Base-by-base conservation (phyloP, 2,329 filamentous ascomycete species). In the Knoxdaviesia proteae region DNA sequence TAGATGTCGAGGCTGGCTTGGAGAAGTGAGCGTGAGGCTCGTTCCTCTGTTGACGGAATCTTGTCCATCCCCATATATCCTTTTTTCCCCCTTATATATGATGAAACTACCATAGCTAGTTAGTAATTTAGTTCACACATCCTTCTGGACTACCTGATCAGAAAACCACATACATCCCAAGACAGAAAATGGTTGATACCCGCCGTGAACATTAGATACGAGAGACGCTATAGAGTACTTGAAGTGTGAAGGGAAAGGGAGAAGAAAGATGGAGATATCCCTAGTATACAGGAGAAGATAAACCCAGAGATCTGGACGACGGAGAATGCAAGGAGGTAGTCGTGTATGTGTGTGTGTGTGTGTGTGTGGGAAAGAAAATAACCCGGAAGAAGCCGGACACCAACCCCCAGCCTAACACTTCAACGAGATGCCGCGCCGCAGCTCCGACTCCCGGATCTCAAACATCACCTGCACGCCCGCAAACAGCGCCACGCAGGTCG, bases 381-480 rank as follows among this genome's bases (percentile, higher is more conserved):
- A 20, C 2, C 20, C 20, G 20, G 20, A 20, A 20, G 20, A 20
- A 20, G 20, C 20, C 20, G 20, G 20, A 20, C 20, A 20, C 20
- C 20, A 20, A 20, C 20, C 20, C 20, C 20, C 20, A 5, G 4
- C 39, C 39, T 58, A 93, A 57, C 84, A 96, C 62, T 84, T 94
- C 58, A 94, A 57, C 50, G 74, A 69, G 45, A 94, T 79, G 1
- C 90, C 90, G 50, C 73, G 74, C 51, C 88, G 71, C 60, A 77
- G 74, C 65, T 98, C 90, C 37, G 70, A 68, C 62, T 94, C 84
- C 42, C 90, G 69, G 50, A 92, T 71, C 64, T 98, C 90, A 63
- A 96, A 94, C 90, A 98, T 98, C 53, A 94, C 64, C 62, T 96
- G 88, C 37, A 81, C 72, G 31, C 80, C 87, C 1, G 87, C 75